Base-by-base conservation (phyloP, 2,329 filamentous ascomycete species). In the Tolypocladium pustulatum region DNA sequence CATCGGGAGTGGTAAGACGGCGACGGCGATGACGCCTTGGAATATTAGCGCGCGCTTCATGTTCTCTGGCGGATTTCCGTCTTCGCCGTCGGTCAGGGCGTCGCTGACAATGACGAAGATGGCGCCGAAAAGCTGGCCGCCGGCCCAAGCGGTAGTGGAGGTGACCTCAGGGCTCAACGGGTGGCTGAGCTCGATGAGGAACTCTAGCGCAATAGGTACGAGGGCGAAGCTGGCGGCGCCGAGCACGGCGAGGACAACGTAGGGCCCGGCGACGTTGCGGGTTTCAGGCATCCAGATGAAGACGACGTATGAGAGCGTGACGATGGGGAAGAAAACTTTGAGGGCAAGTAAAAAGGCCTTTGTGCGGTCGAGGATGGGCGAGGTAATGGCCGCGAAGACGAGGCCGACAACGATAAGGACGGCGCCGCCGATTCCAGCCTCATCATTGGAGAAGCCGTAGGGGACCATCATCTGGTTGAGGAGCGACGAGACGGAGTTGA, bases 351-450 rank as follows among this genome's bases (percentile, higher is more conserved):
- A 76, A 68, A 92, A 96, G 32, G 82, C 78, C 72, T 97, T 95
- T 58, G 86, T 92, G 57, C 87, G 84, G 75, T 97, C 94, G 62
- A 96, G 83, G 64, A 97, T 79, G 0, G 93, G 93, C 0, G 87
- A 90, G 0, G 85, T 80, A 61, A 96, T 78, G 17, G 91, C 94
- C 0, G 91, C 82, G 5, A 82, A 73, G 52, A 95, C 79, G 1
- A 99, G 84, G 10, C 94, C 94, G 57, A 94, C 89, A 54, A 96
- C 80, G 69, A 97, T 97, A 38, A 97, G 81, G 10, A 97, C 73
- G 0, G 89, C 94, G 63, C 94, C 94, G 13, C 87, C 91, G 66
- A 97, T 92, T 38, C 94, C 94, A 27, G 93, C 90, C 58, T 96
- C 81, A 63, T 88, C 87, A 70, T 96, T 88, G 60, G 77, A 82